phyloP scores from a whole-genome alignment of 164 flowering plant species.

The Umbellularia californica region DNA sequence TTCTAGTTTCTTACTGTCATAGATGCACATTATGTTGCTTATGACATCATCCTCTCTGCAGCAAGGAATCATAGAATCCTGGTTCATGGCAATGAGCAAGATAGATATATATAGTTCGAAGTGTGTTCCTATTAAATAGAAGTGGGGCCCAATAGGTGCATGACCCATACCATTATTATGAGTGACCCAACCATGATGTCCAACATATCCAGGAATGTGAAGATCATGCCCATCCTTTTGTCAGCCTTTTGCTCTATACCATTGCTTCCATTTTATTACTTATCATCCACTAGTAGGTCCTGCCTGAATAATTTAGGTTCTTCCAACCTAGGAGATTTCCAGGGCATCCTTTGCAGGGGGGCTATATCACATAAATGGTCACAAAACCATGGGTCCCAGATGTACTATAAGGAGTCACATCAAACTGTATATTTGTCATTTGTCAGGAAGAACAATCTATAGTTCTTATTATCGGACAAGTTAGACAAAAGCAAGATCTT shows the following conservation, averaged over 20 bases:
- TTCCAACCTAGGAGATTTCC: neutral
- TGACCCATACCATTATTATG: neutral
- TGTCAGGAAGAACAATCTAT: neutral
- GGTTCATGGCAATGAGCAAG: neutral
- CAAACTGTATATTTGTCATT: neutral
- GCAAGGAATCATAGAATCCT: neutral
- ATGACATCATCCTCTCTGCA: neutral
- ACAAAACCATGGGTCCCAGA: neutral
- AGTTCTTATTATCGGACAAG: neutral
- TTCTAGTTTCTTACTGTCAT: neutral
- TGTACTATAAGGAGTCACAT: neutral
- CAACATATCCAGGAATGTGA: neutral
- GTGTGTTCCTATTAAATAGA: neutral
- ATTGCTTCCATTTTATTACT: no score
- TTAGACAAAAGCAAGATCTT: neutral
- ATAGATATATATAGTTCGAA: no score
- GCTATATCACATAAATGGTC: neutral
- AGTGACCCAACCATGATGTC: neutral
- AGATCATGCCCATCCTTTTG: neutral
- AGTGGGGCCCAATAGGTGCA: neutral
- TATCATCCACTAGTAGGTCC: no score
- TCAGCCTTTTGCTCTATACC: neutral
- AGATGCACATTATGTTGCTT: neutral
- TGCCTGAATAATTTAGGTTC: neutral
- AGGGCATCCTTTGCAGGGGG: neutral